Conservation (phyloP, 2,329 filamentous ascomycete genomes). For the Aspergillus unguis region DNA sequence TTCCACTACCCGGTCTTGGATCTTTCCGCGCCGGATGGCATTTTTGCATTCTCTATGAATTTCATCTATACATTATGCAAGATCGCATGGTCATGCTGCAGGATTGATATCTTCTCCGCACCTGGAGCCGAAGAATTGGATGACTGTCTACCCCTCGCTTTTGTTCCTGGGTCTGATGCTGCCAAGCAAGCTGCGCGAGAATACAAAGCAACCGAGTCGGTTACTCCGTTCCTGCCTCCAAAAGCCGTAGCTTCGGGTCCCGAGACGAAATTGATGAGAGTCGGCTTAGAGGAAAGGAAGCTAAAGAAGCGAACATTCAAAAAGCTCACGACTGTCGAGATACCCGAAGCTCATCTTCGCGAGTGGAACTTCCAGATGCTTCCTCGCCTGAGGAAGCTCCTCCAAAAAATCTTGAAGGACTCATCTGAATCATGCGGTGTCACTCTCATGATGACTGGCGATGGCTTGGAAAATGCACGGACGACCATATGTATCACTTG, state of each 20-base stretch:
- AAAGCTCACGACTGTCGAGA: slow-evolving; percentile 48
- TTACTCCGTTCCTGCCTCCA: slow-evolving; percentile 18
- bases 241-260: slow-evolving; percentile 19
- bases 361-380: slow-evolving; percentile 59
- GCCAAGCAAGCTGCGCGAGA: slow-evolving; percentile 20
- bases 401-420: slow-evolving; percentile 57
- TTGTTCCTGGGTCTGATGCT: slow-evolving; percentile 32
- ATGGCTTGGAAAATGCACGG: slow-evolving; percentile 53
- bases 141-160: slow-evolving; percentile 41
- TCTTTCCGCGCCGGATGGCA: slow-evolving; percentile 38
- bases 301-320: slow-evolving; percentile 42
- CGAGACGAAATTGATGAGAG: slow-evolving; percentile 26
- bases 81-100: slow-evolving; percentile 41
- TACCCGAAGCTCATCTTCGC: slow-evolving; percentile 54
- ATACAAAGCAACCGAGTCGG: slow-evolving; percentile 15
- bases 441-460: slow-evolving; percentile 59
- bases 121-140: slow-evolving; percentile 41
- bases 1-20: slow-evolving; percentile 45
- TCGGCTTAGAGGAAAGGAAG: slow-evolving; percentile 26
- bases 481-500: slow-evolving; percentile 64
- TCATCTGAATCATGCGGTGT: slow-evolving; percentile 61
- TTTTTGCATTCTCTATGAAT: slow-evolving; percentile 44
- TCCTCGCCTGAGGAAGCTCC: slow-evolving; percentile 56
- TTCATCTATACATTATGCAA: slow-evolving; percentile 44
- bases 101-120: slow-evolving; percentile 41